Conservation (phyloP, 768 basidiomycete genomes). For the Imleria badia region DNA sequence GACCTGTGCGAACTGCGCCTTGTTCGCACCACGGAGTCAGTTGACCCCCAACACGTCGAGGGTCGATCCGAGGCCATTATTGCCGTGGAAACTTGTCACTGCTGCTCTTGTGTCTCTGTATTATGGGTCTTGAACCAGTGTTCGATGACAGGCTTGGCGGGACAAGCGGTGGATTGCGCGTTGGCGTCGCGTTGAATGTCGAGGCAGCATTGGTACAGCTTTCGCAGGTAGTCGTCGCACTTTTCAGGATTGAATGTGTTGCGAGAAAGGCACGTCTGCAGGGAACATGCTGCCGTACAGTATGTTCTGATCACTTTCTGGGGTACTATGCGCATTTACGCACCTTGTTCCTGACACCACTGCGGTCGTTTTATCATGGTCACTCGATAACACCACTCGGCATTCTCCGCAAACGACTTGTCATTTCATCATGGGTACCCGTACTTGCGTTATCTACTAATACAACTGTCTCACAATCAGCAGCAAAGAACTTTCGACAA, state of each 20-base stretch:
- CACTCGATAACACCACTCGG: constrained; percentile 2
- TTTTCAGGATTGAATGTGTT: constrained; percentile 66
- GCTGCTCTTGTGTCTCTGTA: constrained; percentile 1
- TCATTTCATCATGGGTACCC: constrained; percentile 2
- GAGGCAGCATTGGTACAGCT: constrained; percentile 63
- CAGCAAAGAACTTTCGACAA: too few relatives aligned
- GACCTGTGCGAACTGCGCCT: neutral
- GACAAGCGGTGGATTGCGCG: constrained; percentile 61
- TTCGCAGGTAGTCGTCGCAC: constrained; percentile 51
- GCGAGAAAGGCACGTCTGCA: constrained; percentile 62
- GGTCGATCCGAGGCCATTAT: too few relatives aligned
- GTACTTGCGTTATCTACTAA: neutral
- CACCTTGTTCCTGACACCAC: constrained; percentile 26
- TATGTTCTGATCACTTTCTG: neutral
- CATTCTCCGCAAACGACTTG: neutral
- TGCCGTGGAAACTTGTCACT: too few relatives aligned
- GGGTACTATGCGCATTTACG: neutral
- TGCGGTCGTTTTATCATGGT: constrained; percentile 2
- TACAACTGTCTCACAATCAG: constrained; percentile 7
- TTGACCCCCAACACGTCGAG: constrained; percentile 1
- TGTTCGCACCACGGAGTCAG: constrained; percentile 11
- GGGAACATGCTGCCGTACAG: constrained; percentile 52
- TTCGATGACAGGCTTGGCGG: constrained; percentile 48
- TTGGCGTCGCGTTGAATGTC: constrained; percentile 48
- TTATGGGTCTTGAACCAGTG: constrained; percentile 51